A percentile compares a stretch with the other conserved stretches of the same genome.
These are phyloP conservation scores for Yarrowia bubula DNA, from an alignment of 805 yeast genomes.

Conservation along the genomic window DNA sequence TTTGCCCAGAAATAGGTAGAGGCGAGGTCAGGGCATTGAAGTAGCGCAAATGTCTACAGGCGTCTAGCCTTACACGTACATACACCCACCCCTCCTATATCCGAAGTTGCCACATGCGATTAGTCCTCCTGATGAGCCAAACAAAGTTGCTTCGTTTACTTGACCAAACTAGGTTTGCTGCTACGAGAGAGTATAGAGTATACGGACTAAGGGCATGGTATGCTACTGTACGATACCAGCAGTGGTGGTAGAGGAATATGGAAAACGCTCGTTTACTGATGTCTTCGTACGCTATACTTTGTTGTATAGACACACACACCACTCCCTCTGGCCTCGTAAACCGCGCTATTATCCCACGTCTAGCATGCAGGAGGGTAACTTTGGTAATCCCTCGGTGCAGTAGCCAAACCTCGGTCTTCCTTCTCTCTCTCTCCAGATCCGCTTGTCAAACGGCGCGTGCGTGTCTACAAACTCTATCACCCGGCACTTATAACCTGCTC, in stretches of 20 bases:
- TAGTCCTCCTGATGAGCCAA: background rate
- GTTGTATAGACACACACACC: no score
- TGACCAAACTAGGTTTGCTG: background rate
- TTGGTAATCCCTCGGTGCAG: background rate
- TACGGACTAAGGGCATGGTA: no score
- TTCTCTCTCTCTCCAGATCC: background rate
- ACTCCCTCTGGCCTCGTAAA: no score
- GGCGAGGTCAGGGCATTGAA: no score
- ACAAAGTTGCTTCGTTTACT: background rate
- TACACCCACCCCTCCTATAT: no score
- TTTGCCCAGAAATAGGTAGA: no score
- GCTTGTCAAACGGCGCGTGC: slow-evolving; percentile 17
- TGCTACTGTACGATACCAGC: no score
- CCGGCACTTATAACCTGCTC: background rate
- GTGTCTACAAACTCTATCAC: slow-evolving; percentile 6
- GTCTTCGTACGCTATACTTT: no score
- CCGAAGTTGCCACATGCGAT: background rate
- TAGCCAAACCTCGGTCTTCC: background rate
- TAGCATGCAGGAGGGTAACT: background rate
- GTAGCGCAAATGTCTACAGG: no score
- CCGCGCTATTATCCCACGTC: background rate
- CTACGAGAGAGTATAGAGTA: background rate
- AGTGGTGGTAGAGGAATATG: no score
- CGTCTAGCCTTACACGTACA: no score
- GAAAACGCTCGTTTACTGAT: no score